Evolutionary conservation across 2,329 filamentous ascomycete genomes (phyloP).

Genomic region (Pseudogymnoascus pannorum): DNA sequence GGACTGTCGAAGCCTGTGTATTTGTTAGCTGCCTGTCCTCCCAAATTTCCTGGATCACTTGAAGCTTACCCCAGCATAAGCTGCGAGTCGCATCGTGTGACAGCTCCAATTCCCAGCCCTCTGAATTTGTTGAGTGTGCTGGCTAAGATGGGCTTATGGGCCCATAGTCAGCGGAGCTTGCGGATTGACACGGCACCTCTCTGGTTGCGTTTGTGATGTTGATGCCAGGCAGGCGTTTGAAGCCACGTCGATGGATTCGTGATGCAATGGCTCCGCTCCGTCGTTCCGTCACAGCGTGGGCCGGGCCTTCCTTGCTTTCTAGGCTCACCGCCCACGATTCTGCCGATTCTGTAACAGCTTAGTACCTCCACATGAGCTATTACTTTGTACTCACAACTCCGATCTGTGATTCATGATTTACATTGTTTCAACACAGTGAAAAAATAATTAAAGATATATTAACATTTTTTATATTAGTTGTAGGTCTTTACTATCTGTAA

Average conservation of each 20-base stretch:
- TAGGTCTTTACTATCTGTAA: not conserved
- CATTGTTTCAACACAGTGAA: not conserved
- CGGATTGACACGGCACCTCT: slow-evolving; percentile 7
- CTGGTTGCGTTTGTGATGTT: slow-evolving; percentile 2
- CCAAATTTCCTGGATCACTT: not conserved
- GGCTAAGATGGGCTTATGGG: slow-evolving; percentile 10
- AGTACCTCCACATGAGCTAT: not conserved
- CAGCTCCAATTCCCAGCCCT: slow-evolving; percentile 17
- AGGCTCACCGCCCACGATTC: not conserved
- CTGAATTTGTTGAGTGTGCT: slow-evolving; percentile 12
- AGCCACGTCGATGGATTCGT: slow-evolving; percentile 19
- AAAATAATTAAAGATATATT: not conserved
- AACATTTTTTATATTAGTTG: not conserved
- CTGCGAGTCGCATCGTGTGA: slow-evolving; percentile 48
- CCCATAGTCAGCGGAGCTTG: slow-evolving; percentile 8
- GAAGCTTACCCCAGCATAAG: slow-evolving; percentile 39
- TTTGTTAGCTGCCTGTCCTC: not conserved
- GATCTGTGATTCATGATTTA: not conserved
- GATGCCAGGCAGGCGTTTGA: slow-evolving; percentile 15
- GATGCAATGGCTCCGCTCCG: slow-evolving; percentile 6
- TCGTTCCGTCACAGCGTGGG: not conserved
- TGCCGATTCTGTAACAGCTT: not conserved
- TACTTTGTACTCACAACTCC: not conserved
- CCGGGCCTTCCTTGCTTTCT: not conserved
- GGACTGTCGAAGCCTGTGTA: slow-evolving; percentile 65